These are phyloP conservation scores for Botryosphaeria agaves DNA, from an alignment of 2,329 filamentous ascomycete genomes.

Conservation along the genomic window DNA sequence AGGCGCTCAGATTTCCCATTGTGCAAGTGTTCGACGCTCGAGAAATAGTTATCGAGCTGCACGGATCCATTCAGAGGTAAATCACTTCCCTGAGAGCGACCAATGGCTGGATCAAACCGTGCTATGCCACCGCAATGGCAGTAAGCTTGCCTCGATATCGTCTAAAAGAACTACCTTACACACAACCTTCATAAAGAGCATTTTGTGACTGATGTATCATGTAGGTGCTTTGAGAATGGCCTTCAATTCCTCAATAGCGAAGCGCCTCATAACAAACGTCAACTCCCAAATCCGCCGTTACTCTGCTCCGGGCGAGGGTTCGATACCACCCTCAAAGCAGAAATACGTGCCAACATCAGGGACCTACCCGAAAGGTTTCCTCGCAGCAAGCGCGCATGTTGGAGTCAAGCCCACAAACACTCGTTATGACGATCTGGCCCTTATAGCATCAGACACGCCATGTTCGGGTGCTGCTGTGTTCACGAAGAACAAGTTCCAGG, in stretches of 20 bases:
- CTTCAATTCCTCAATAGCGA: constrained; percentile 2
- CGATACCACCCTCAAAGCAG: constrained; percentile 62
- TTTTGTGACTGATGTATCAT: background rate
- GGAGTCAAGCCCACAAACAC: constrained; percentile 91
- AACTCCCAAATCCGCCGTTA: constrained; percentile 32
- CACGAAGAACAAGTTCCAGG: constrained; percentile 96
- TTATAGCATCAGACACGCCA: constrained; percentile 72
- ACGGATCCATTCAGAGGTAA: too few species aligned
- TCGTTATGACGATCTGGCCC: constrained; percentile 74
- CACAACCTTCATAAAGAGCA: too few species aligned
- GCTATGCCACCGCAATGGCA: too few species aligned
- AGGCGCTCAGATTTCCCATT: too few species aligned
- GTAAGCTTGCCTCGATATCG: too few species aligned
- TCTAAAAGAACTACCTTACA: too few species aligned
- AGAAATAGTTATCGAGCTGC: too few species aligned
- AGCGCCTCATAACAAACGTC: constrained; percentile 9
- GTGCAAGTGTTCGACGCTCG: too few species aligned
- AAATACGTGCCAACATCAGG: constrained; percentile 79
- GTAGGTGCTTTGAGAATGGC: background rate
- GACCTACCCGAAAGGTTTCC: constrained; percentile 80
- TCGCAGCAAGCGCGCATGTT: constrained; percentile 71
- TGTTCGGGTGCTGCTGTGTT: constrained; percentile 85
- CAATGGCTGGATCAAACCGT: too few species aligned
- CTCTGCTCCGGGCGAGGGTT: constrained; percentile 38
- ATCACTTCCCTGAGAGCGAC: too few species aligned